phyloP scores from a whole-genome alignment of 2,329 filamentous ascomycete genomes.

The Colletotrichum sp. region DNA sequence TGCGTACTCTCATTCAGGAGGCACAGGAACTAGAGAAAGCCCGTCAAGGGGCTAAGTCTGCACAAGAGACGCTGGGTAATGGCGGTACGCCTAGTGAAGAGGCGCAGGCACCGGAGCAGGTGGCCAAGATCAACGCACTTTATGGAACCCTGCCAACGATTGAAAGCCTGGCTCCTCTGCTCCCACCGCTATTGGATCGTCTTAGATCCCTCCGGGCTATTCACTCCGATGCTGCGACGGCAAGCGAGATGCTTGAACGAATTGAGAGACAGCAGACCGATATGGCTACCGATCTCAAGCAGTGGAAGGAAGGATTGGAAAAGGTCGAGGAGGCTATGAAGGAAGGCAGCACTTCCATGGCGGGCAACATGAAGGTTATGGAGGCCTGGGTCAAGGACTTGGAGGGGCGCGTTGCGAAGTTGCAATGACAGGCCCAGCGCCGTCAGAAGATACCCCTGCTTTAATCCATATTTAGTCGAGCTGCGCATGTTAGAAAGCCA shows the following conservation, averaged over 20 bases:
- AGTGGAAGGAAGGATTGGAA: constrained; percentile 83
- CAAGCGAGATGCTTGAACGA: constrained; percentile 76
- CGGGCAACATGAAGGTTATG: constrained; percentile 82
- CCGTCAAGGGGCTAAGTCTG: constrained; percentile 64
- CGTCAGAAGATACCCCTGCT: constrained; percentile 40
- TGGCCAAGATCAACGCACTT: constrained; percentile 87
- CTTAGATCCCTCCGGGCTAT: constrained; percentile 83
- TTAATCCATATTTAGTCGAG: neutral
- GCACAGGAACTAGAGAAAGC: constrained; percentile 74
- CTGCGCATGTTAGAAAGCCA: neutral
- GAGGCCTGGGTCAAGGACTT: constrained; percentile 89
- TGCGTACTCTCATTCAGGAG: constrained; percentile 74
- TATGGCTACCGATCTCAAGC: constrained; percentile 82
- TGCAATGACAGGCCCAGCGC: constrained; percentile 42
- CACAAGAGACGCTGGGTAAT: constrained; percentile 63
- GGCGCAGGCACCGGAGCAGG: constrained; percentile 69
- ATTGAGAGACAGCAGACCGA: constrained; percentile 82
- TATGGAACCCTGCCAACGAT: constrained; percentile 90
- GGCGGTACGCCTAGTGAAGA: constrained; percentile 46
- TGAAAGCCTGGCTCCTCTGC: constrained; percentile 81
- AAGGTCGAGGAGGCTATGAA: constrained; percentile 79
- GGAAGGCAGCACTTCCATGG: constrained; percentile 73
- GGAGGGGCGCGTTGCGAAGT: constrained; percentile 74
- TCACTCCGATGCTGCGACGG: constrained; percentile 85
- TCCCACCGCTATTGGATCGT: constrained; percentile 85